phyloP scores from a whole-genome alignment of 139 green algal genomes.

The Medakamo hakoo region DNA sequence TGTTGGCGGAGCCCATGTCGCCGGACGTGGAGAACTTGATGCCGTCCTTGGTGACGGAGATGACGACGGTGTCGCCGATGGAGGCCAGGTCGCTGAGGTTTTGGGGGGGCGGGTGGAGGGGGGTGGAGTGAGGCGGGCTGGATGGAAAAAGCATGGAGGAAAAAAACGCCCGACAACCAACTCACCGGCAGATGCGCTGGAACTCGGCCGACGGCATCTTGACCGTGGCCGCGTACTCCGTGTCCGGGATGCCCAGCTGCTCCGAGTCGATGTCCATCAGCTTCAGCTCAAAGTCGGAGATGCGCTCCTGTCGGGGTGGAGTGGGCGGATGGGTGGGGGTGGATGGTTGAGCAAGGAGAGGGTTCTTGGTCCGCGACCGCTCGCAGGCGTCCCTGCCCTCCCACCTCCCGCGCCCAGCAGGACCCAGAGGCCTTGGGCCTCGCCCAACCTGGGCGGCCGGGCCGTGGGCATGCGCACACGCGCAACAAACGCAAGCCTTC shows the following conservation, averaged over 20 bases:
- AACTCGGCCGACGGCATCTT: conserved; percentile 84
- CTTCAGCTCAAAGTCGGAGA: conserved; percentile 96
- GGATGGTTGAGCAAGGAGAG: background rate
- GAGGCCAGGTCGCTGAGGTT: conserved; percentile 53
- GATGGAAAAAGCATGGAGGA: too few species aligned
- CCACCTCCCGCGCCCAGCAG: too few species aligned
- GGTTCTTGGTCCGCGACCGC: too few species aligned
- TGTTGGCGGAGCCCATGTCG: conserved; percentile 91
- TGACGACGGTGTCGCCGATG: conserved; percentile 88
- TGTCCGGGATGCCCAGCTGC: conserved; percentile 92
- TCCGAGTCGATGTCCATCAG: conserved; percentile 99
- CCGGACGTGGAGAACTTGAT: conserved; percentile 89
- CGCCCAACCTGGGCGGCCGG: too few species aligned
- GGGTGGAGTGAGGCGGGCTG: too few species aligned
- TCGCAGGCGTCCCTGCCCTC: too few species aligned
- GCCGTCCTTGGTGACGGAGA: conserved; percentile 92
- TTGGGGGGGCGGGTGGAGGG: too few species aligned
- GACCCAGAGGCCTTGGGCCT: too few species aligned
- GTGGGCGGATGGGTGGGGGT: background rate
- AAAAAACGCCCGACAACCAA: too few species aligned
- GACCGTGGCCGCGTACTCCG: conserved; percentile 73
- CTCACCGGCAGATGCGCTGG: conserved; percentile 72
- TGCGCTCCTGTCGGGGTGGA: conserved; percentile 47
- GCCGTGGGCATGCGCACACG: too few species aligned
- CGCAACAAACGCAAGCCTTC: too few species aligned